A percentile compares a stretch with the other conserved stretches of the same genome.
These are phyloP conservation scores for Copromyces sp. DNA, from an alignment of 495 filamentous ascomycete species.

Conservation along the genomic window DNA sequence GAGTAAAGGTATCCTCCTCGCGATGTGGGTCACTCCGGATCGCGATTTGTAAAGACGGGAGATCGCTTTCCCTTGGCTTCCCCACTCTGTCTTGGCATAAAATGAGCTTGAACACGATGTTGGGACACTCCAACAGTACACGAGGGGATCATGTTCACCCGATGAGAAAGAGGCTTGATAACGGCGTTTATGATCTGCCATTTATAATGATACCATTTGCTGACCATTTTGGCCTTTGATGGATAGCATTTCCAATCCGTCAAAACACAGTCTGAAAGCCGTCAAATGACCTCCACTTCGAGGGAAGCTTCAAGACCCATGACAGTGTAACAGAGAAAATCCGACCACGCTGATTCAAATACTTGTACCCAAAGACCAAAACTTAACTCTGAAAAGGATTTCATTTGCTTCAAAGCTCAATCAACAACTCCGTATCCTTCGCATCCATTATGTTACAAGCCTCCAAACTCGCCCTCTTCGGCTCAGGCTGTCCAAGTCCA, in stretches of 20 bases:
- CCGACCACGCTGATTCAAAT: neutral
- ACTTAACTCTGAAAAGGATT: no score
- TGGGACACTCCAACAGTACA: neutral
- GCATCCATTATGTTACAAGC: neutral
- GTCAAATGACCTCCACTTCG: neutral
- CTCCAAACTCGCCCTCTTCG: neutral
- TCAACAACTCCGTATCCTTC: neutral
- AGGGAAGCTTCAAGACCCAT: neutral
- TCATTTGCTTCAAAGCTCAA: neutral
- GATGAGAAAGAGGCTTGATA: neutral
- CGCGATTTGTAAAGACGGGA: neutral
- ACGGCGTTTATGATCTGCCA: neutral
- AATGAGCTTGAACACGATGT: neutral
- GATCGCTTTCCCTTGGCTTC: neutral
- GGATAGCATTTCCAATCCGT: neutral
- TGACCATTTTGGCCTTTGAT: no score
- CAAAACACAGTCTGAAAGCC: neutral
- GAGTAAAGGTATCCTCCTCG: neutral
- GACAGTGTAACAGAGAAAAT: neutral
- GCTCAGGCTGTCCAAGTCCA: neutral
- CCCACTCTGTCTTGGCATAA: neutral
- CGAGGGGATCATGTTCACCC: neutral
- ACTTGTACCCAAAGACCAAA: neutral
- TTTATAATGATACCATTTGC: neutral
- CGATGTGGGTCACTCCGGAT: neutral